Evolutionary conservation across 495 filamentous ascomycete genomes (phyloP), one percentile per base, ranked within the genome.

Genomic region (Thermothielavioides terrestris): DNA sequence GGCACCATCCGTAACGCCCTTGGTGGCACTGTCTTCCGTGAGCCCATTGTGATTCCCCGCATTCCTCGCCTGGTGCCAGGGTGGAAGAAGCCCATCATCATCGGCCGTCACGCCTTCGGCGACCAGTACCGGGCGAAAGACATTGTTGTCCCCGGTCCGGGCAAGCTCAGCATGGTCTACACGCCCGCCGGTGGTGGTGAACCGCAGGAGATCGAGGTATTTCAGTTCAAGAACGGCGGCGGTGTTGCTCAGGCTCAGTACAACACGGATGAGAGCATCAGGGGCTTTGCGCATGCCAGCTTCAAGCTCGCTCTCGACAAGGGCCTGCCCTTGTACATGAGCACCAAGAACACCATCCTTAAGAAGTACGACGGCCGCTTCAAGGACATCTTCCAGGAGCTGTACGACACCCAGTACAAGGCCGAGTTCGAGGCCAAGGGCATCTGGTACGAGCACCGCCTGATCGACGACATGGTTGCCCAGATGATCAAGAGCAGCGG

Each of bases 391-490:
- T 98, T 98, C 82, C 86, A 98, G 79, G 86, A 94, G 62, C 80
- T 97, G 55, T 98, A 88, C 70, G 87, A 97, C 57, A 78, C 75
- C 30, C 74, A 83, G 60, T 98, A 97, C 77, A 81, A 84, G 75
- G 78, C 79, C 63, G 79, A 85, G 41, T 97, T 97, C 65, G 88
- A 95, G 62, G 84, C 84, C 58, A 85, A 88, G 75, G 75, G 76
- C 39, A 95, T 95, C 72, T 97, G 92, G 92, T 98, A 98, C 66
- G 92, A 98, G 83, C 92, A 98, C 73, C 84, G 92, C 57, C 76
- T 98, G 30, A 97, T 98, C 62, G 92, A 98, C 72, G 92, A 98
- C 73, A 98, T 98, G 92, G 92, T 98, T 49, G 92, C 92, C 41
- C 91, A 98, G 79, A 98, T 98, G 92, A 87, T 98, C 77, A 98